A percentile compares a stretch with the other conserved stretches of the same genome.
Conservation (phyloP, 768 basidiomycete genomes). For the Mycena amicta region DNA sequence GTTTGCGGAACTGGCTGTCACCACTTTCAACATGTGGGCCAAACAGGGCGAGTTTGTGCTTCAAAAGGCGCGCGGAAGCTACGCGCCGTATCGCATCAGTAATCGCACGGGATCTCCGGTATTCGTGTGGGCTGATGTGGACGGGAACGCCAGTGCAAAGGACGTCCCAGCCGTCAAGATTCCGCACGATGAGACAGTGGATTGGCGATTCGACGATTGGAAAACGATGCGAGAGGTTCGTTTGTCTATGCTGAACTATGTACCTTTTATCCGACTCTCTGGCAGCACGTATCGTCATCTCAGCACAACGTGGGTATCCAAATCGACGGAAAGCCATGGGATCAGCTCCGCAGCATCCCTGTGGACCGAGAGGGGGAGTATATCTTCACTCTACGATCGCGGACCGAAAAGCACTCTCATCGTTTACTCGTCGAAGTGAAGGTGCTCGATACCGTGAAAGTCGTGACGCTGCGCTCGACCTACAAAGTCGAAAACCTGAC, state of each 20-base stretch:
- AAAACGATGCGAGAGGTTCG: constrained; percentile 88
- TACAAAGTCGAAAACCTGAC: constrained; percentile 91
- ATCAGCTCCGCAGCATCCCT: constrained; percentile 82
- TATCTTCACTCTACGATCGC: constrained; percentile 82
- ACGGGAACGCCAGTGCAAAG: constrained; percentile 49
- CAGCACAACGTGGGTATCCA: constrained; percentile 89
- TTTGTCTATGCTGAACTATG: background rate
- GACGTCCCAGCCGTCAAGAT: constrained; percentile 61
- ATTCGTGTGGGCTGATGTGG: constrained; percentile 82
- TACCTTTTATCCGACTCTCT: background rate
- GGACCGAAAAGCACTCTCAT: constrained; percentile 70
- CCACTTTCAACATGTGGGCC: constrained; percentile 72
- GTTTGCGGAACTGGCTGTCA: constrained; percentile 83
- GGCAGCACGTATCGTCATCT: constrained; percentile 62
- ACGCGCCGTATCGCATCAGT: constrained; percentile 90
- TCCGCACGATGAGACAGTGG: constrained; percentile 72
- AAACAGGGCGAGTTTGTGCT: constrained; percentile 73
- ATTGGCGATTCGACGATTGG: constrained; percentile 99
- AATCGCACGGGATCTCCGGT: constrained; percentile 91
- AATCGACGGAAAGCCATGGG: constrained; percentile 86
- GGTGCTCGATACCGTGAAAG: constrained; percentile 89
- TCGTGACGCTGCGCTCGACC: constrained; percentile 91
- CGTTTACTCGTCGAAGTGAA: constrained; percentile 88
- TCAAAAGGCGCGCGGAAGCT: constrained; percentile 79
- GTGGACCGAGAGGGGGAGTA: constrained; percentile 95